Base-by-base conservation (phyloP, 2,329 filamentous ascomycete genomes). In the Colletotrichum filicis region DNA sequence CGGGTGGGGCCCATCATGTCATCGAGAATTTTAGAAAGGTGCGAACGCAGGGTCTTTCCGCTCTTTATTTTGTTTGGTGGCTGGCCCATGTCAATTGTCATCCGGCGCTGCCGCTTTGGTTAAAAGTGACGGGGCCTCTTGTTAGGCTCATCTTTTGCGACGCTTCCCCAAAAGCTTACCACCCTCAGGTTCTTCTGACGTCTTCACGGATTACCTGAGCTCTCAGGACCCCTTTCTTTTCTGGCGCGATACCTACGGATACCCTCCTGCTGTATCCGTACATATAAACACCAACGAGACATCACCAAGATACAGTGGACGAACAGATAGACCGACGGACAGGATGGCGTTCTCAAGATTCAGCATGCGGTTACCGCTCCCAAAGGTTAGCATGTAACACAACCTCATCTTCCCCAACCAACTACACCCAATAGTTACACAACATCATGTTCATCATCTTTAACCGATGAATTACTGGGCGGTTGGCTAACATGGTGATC, bases 331-430 rank as follows among this genome's bases (percentile, higher is more conserved):
- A 35, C 32, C 7, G 37, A 24, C 35, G 57, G 35, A 22, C 28
- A 58, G 37, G 1, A 75, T 75, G 74, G 67, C 60, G 30, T 35
- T 65, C n/a, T 65, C 60, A 7, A 68, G 52, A 58, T 58, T 75
- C 66, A 71, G 76, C 62, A 71, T 79, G 24, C 75, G 79, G 75
- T 65, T 81, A 60, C 79, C 80, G 24, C 77, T 79, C 8, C 80
- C 80, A 64, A 81, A 78, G 78, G 74, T 74, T 60, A 37, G 74
- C 12, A 32, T 30, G 7, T 49, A 19, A 42, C 28, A 60, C 28
- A 5, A 73, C 49, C 14, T 35, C 32, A 37, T 32, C 26, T 6
- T 26, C 26, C 28, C n/a, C 19, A 49, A 59, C 22, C 14, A 58
- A 35, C 57, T 26, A 30, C 28, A n/a, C 16, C 24, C n/a, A 49